These are phyloP conservation scores for Crithidia thermophila DNA, from an alignment of 208 protist species.

Conservation along the genomic window DNA sequence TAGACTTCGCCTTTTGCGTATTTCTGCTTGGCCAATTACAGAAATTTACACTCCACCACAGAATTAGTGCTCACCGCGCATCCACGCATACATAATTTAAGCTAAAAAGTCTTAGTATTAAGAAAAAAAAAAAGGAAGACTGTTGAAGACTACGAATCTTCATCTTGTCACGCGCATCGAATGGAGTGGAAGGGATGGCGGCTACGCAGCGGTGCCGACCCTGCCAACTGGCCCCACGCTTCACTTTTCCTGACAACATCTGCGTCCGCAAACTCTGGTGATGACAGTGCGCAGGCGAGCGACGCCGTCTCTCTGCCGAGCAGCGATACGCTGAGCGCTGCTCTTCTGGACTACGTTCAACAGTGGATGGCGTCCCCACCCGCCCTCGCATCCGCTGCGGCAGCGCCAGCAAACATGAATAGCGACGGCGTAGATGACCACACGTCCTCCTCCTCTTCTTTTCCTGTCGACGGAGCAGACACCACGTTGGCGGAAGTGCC, in stretches of 20 bases:
- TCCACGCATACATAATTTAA: too few relatives aligned
- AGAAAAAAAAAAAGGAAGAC: too few relatives aligned
- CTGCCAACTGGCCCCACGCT: slow-evolving; percentile 16
- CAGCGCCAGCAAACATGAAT: neutral
- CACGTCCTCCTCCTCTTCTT: neutral
- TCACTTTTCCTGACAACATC: neutral
- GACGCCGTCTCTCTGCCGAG: neutral
- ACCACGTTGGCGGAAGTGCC: too few relatives aligned
- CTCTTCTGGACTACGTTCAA: slow-evolving; percentile 3
- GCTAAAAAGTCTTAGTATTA: too few relatives aligned
- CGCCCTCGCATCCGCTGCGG: neutral
- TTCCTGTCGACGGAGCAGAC: neutral
- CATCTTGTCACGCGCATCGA: neutral
- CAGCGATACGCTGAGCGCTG: neutral
- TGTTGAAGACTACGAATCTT: too few relatives aligned
- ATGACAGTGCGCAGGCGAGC: neutral
- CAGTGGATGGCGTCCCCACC: slow-evolving; percentile 8
- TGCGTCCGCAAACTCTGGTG: neutral
- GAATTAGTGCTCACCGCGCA: too few relatives aligned
- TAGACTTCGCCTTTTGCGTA: too few relatives aligned
- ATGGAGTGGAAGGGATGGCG: neutral
- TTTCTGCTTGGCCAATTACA: too few relatives aligned
- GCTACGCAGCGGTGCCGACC: neutral
- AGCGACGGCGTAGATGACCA: neutral
- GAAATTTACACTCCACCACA: too few relatives aligned